A percentile compares a stretch with the other conserved stretches of the same genome.
Conservation (phyloP, 202 grass and related monocot genomes). For the Setaria viridis region DNA sequence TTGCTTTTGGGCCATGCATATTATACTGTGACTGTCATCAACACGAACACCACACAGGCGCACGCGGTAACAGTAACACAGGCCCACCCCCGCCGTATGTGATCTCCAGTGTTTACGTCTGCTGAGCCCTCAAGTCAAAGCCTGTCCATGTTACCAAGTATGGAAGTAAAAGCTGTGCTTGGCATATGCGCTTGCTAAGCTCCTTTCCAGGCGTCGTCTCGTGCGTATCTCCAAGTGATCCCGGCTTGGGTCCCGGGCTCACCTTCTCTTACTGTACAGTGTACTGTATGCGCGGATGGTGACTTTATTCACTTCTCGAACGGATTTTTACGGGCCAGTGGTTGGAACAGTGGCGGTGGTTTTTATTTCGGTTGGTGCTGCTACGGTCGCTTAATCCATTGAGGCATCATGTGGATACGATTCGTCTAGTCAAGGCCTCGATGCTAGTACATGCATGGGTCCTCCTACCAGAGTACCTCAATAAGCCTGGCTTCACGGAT, state of each 20-base stretch:
- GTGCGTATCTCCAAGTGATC: background rate
- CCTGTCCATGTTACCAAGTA: constrained; percentile 4
- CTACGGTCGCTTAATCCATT: constrained; percentile 20
- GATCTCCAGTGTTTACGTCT: background rate
- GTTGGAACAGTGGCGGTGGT: background rate
- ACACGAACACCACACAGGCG: background rate
- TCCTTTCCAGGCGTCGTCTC: background rate
- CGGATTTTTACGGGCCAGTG: background rate
- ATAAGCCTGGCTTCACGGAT: no score
- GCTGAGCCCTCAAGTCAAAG: constrained; percentile 14
- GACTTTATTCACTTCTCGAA: background rate
- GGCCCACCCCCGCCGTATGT: background rate
- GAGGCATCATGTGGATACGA: constrained; percentile 4
- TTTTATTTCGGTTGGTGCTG: background rate
- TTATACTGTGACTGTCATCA: background rate
- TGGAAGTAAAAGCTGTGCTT: constrained; percentile 36
- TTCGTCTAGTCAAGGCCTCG: background rate
- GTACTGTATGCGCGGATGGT: background rate
- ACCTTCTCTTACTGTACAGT: no score
- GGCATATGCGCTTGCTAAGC: constrained; percentile 39
- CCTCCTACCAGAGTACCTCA: no score
- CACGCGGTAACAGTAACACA: background rate
- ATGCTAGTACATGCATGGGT: background rate
- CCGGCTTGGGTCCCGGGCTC: background rate
- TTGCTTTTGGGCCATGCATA: background rate